Evolutionary conservation across 345 rosid genomes (phyloP).

Genomic region (Gynandropsis gynandra): DNA sequence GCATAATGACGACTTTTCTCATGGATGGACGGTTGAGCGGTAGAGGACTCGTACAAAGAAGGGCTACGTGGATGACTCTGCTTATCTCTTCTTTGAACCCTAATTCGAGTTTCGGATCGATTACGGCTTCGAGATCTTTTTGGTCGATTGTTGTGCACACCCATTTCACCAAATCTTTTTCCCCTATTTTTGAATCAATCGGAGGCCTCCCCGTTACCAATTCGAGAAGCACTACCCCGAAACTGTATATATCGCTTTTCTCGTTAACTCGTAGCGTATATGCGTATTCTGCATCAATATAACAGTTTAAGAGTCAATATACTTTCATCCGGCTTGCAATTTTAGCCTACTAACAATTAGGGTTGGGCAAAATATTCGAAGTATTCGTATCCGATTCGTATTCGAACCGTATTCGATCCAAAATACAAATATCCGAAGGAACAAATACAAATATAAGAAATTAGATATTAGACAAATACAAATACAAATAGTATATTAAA

Average conservation of each 20-base stretch:
- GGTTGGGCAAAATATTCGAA: no score
- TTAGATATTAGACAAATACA: no score
- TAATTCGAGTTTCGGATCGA: constrained; percentile 56
- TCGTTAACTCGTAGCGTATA: constrained; percentile 85
- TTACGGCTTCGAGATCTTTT: constrained; percentile 40
- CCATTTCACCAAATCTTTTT: constrained; percentile 77
- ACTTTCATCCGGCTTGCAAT: no score
- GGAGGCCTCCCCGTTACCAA: constrained; percentile 70
- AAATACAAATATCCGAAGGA: no score
- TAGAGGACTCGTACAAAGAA: constrained; percentile 63
- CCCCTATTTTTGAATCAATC: constrained; percentile 64
- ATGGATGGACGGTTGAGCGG: constrained; percentile 83
- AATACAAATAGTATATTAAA: no score
- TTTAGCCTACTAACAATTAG: not conserved
- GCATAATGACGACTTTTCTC: constrained; percentile 84
- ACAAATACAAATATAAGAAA: no score
- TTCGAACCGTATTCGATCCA: no score
- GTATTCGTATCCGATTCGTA: no score
- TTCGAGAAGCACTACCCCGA: constrained; percentile 82
- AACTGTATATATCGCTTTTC: constrained; percentile 91
- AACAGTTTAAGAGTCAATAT: not conserved
- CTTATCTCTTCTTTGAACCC: constrained; percentile 46
- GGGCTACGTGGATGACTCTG: constrained; percentile 59
- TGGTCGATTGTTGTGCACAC: constrained; percentile 46
- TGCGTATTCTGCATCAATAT: constrained; percentile 57